Evolutionary conservation across 1,139 yeast species (phyloP).

Genomic region (Geotrichum klebahnii): DNA sequence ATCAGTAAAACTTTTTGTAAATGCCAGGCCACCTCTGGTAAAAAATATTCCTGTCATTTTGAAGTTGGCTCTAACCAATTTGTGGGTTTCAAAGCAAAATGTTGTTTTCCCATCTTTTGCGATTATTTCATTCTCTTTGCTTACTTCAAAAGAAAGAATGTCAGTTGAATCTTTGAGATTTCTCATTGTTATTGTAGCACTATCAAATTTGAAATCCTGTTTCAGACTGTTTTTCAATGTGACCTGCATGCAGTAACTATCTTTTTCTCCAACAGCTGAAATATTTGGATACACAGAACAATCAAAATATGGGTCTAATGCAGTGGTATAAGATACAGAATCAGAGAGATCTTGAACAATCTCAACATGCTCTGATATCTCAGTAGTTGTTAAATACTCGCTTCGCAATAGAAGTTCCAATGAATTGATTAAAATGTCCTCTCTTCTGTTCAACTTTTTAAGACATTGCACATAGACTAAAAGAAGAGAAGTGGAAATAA

Average conservation of each 20-base stretch:
- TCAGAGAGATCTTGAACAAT: constrained; percentile 24
- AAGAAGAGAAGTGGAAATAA: constrained; percentile 60
- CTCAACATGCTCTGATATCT: constrained; percentile 24
- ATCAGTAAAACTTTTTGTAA: constrained; percentile 29
- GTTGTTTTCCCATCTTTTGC: constrained; percentile 1
- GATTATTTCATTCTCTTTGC: background rate
- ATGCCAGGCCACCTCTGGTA: constrained; percentile 28
- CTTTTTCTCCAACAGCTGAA: constrained; percentile 5
- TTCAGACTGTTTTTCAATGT: constrained; percentile 20
- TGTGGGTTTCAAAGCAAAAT: constrained; percentile 27
- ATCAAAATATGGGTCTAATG: constrained; percentile 19
- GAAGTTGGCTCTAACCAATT: constrained; percentile 33
- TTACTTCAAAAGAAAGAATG: constrained; percentile 16
- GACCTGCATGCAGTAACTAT: constrained; percentile 19
- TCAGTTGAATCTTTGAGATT: constrained; percentile 20
- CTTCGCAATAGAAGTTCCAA: constrained; percentile 35
- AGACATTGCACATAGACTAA: constrained; percentile 68
- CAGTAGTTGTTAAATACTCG: constrained; percentile 25
- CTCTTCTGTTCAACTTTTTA: constrained; percentile 42
- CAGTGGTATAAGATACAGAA: constrained; percentile 13
- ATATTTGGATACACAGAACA: constrained; percentile 18
- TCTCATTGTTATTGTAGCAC: constrained; percentile 19
- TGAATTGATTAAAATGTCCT: constrained; percentile 31
- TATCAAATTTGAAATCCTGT: constrained; percentile 18
- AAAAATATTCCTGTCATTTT: constrained; percentile 29